Evolutionary conservation across 345 rosid species (phyloP), one percentile per base, ranked within the genome.

Genomic region (Citrus inodora): DNA sequence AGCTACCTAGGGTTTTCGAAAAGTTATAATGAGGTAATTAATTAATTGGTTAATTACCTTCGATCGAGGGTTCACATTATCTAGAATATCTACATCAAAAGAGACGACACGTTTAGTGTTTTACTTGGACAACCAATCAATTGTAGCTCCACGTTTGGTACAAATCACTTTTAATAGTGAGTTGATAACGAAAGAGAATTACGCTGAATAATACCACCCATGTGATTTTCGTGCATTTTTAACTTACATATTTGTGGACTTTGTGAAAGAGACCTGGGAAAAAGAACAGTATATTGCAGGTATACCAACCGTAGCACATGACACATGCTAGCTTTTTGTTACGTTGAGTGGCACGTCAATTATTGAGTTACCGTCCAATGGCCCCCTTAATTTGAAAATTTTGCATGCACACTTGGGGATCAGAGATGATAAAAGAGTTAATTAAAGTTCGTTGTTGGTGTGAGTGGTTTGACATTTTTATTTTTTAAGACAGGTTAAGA

Each of bases 381-480:
- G 22, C 22, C 8, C 58, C 22, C 51, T 46, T 11, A 13, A 53
- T 53, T 53, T 53, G 8, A 53, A 17, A 53, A 17, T 4, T 17
- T 53, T 17, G 7, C 58, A 53, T 53, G 58, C 7, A 17, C 56
- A 51, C 7, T 16, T 51, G 56, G 56, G 17, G 17, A 1, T 17
- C 5, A 16, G 56, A 1, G 17, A 17, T 51, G 56, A 16, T 51
- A 16, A 51, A 17, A 51, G 19, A 51, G 7, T 51, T 14, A 17
- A 3, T 30, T 0, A 30, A 30, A 30, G 4, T 30, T 30, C 0
- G 32, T 30, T 30, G 4, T 30, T 30, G 4, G 4, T 30, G 32
- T 30, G 0, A 30, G 32, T 30, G 4, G 0, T 30, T 30, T 0
- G 4, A 0, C 0, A 30, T 0, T 0, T 0, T 30, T 30, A 30